Base-by-base conservation (phyloP, 2,329 filamentous ascomycete species). In the Paecilomyces variotii region DNA sequence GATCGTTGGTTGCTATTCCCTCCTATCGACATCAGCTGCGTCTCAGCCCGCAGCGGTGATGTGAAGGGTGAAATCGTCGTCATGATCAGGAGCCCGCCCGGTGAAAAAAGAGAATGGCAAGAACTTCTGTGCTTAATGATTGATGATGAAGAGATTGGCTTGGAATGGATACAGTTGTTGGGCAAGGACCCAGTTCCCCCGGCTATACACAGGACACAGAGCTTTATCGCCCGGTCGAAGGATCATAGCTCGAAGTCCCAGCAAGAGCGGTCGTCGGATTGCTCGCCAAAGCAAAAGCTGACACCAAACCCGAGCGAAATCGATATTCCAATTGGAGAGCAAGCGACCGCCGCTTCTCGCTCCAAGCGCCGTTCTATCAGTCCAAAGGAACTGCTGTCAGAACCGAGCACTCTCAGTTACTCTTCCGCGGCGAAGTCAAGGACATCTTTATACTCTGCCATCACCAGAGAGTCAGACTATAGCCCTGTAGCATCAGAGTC, bases 151-250 rank as follows among this genome's bases (percentile, higher is more conserved):
- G 87, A 90, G 58, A 86, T 91, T 60, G 86, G 88, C 4, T 77
- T 84, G 14, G 94, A 97, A 73, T 99, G 94, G 94, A 79, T 97
- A 39, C 83, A 89, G 45, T 90, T 97, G 74, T 77, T 97, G n/a
- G 85, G 85, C n/a, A 74, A 83, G 30, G 78, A 79, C 34, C 87
- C 87, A 28, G 76, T 86, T 34, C 85, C 85, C 25, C 85, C 86
- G 49, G 76, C 78, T 45, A 78, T 87, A 30, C 78, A 79, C 57
- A 78, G 81, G 63, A 78, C 78, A 55, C 78, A 79, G 60, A 82
- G 79, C 70, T 83, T 85, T 65, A 71, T 80, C 64, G 72, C 73
- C 55, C 72, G 72, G 53, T 71, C 71, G 30, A 78, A 76, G 60
- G 67, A 74, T 35, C 67, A 70, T 63, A 63, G 70, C 62, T 61